A percentile compares a stretch with the other conserved stretches of the same genome.
Evolutionary conservation across 1,284 basidiomycete genomes (phyloP).

Genomic region (Naganishia sp.): DNA sequence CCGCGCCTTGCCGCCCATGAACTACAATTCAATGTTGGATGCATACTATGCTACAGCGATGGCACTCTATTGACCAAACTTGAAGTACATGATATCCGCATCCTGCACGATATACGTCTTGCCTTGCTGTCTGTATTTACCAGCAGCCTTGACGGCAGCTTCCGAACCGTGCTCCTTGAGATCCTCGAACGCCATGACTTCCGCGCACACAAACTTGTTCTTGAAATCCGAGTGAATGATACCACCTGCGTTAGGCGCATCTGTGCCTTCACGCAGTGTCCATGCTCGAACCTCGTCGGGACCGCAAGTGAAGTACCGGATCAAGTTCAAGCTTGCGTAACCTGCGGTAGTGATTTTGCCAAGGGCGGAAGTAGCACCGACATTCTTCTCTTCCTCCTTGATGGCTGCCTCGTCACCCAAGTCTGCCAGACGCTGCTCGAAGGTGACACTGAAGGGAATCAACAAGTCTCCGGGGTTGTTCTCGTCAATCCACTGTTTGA

Average conservation of each 20-base stretch:
- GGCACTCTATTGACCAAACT: constrained; percentile 35
- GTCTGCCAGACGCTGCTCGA: constrained; percentile 83
- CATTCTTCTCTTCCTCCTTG: constrained; percentile 70
- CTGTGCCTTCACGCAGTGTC: constrained; percentile 92
- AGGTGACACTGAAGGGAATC: constrained; percentile 94
- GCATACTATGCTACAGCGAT: constrained; percentile 9
- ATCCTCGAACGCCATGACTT: constrained; percentile 84
- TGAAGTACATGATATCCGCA: constrained; percentile 56
- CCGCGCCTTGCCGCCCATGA: background rate
- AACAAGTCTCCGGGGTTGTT: constrained; percentile 95
- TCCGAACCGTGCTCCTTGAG: constrained; percentile 91
- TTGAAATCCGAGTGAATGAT: constrained; percentile 81
- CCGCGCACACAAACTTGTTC: constrained; percentile 95
- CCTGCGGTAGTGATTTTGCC: constrained; percentile 92
- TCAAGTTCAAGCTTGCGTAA: constrained; percentile 83
- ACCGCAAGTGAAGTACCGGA: constrained; percentile 95
- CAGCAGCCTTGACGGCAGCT: constrained; percentile 87
- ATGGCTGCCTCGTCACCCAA: constrained; percentile 69
- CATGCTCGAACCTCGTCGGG: constrained; percentile 97
- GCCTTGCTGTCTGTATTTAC: constrained; percentile 93
- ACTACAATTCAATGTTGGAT: constrained; percentile 7
- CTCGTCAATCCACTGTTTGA: constrained; percentile 97
- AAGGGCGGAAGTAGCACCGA: constrained; percentile 66
- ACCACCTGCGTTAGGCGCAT: constrained; percentile 95
- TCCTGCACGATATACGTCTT: constrained; percentile 68